Evolutionary conservation across 768 basidiomycete genomes (phyloP), one percentile per base, ranked within the genome.

Genomic region (Artomyces pyxidatus): DNA sequence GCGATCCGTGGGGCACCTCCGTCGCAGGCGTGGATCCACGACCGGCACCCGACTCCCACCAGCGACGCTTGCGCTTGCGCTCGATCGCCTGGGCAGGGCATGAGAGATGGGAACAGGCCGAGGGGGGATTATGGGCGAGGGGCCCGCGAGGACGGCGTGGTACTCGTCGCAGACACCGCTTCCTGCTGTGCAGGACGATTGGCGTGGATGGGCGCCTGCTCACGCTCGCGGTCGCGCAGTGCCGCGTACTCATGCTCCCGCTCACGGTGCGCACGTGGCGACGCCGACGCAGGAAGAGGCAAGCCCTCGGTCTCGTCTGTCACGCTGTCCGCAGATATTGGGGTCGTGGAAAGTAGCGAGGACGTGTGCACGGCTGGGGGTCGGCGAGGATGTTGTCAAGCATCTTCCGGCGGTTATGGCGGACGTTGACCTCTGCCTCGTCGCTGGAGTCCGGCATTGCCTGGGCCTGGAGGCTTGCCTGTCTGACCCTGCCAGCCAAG

Each of bases 1-100:
- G 39, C 6, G 52, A 54, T 7, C 10, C n/a, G 12, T 48, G 40
- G n/a, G 21, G 17, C 3, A 22, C 10, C 1, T 27, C 16, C 11
- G n/a, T 19, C 8, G 26, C 6, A 5, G 50, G 38, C 4, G 46
- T n/a, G 7, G 41, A 48, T 10, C 30, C 27, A 42, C 52, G 52
- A 47, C 37, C 35, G 28, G 48, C 50, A 38, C 48, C 48, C 43
- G 53, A 55, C 22, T 57, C 47, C 9, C 45, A 28, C 29, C 53
- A 47, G 16, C 53, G 53, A 25, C 54, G 53, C n/a, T 55, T 49
- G 30, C 55, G 54, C 37, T 56, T 52, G 21, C 55, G 56, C 41
- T 49, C 48, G 5, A 49, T 11, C 0, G 26, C 27, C 41, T 49
- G 21, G n/a, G 56, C 56, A 17, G 56, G 53, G 56, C 56, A 35